These are phyloP conservation scores for Monosporozyma solicola DNA, from an alignment of 805 yeast species.

Conservation along the genomic window DNA sequence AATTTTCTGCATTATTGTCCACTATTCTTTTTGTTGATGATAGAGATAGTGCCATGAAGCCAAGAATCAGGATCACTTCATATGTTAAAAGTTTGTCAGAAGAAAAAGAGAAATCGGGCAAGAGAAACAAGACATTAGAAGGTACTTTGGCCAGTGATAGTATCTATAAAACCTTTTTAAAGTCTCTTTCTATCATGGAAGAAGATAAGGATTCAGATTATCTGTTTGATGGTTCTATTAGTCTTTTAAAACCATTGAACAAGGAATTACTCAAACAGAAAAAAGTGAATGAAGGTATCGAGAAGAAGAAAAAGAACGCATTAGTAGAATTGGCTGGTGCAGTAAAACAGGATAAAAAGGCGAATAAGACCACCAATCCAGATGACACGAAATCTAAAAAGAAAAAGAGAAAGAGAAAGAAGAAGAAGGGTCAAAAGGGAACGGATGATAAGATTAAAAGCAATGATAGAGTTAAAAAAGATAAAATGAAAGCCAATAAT, in stretches of 20 bases:
- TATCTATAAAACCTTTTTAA: slow-evolving; percentile 25
- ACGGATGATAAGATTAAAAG: slow-evolving; percentile 3
- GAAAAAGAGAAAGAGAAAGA: slow-evolving; percentile 9
- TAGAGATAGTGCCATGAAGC: slow-evolving; percentile 17
- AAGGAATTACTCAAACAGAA: slow-evolving; percentile 20
- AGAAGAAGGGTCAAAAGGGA: slow-evolving; percentile 5
- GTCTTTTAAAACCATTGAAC: slow-evolving; percentile 22
- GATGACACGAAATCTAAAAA: slow-evolving; percentile 13
- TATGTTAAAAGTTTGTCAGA: slow-evolving; percentile 13
- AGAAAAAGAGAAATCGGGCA: neutral
- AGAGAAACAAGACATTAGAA: slow-evolving; percentile 13
- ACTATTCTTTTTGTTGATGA: slow-evolving; percentile 28
- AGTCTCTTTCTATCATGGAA: slow-evolving; percentile 19
- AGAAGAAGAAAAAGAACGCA: slow-evolving; percentile 19
- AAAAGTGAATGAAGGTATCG: slow-evolving; percentile 10
- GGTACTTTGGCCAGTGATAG: slow-evolving; percentile 29
- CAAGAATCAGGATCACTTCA: slow-evolving; percentile 15
- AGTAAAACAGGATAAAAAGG: slow-evolving; percentile 15
- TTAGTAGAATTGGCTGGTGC: slow-evolving; percentile 22
- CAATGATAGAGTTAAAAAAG: slow-evolving; percentile 4
- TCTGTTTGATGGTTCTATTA: slow-evolving; percentile 20
- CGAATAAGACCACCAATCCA: slow-evolving; percentile 6
- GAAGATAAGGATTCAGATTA: slow-evolving; percentile 15
- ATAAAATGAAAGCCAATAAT: slow-evolving; percentile 8
- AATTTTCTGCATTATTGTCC: slow-evolving; percentile 26